Evolutionary conservation across 768 basidiomycete genomes (phyloP), one percentile per base, ranked within the genome.

Genomic region (Macrolepiota fuliginosa): DNA sequence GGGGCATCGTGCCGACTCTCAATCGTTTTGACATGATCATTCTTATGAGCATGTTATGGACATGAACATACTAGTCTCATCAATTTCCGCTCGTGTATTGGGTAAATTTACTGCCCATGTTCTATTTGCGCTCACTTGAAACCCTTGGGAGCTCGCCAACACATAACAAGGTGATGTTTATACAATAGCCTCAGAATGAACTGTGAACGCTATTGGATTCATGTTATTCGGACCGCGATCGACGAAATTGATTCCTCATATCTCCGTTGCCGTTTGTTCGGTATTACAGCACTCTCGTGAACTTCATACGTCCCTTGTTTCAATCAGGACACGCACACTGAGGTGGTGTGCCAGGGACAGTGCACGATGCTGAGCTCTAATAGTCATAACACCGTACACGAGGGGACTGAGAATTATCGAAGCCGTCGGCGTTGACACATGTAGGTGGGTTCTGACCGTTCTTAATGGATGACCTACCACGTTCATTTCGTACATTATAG

Each of bases 401-500:
- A 59, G 58, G 57, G 24, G 22, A 29, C 50, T 53, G 49, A 57
- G 56, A 57, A 57, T 22, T 57, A 57, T 50, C 15, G 50, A 59
- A 52, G 50, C 39, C 37, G 25, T 40, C 39, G 37, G 37, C 22
- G 49, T 42, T 59, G 58, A 52, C 58, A 59, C 39, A 52, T 51
- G 57, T 39, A 24, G 10, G 2, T 25, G 57, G 47, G 47, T 50
- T 58, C 56, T 47, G 42, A 32, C 27, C 42, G 3, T 19, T 49
- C 29, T 58, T 24, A 51, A 58, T 50, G 39, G 58, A 42, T 52
- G 36, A 51, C 39, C 25, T 52, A 53, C 42, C 17, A 40, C 4
- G 36, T 29, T 59, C 36, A 39, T 46, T 37, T 52, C 22, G 35
- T 52, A 17, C 32, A 6, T 58, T 50, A 47, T 50, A 49, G 36